Conservation (phyloP, 148 eudicot species). For the Amaranthus palmeri region DNA sequence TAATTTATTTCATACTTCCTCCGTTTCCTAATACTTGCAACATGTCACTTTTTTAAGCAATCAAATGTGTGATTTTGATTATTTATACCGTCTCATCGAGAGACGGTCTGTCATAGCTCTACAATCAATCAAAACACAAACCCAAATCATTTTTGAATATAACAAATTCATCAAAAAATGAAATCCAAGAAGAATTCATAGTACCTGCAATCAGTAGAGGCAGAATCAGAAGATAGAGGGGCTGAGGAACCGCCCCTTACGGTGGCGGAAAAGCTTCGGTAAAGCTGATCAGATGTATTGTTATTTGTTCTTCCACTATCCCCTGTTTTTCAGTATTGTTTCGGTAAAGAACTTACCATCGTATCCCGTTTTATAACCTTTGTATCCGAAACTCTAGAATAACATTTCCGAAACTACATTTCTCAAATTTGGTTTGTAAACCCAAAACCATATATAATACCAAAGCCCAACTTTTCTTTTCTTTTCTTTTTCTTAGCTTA, state of each 20-base stretch:
- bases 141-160: slow-evolving; percentile 4
- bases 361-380: too few species aligned
- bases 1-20: too few species aligned
- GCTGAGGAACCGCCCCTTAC: slow-evolving; percentile 35
- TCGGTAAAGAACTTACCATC: too few species aligned
- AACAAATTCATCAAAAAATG: neutral
- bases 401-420: too few species aligned
- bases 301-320: slow-evolving; percentile 44
- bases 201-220: slow-evolving; percentile 48
- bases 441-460: slow-evolving; percentile 4
- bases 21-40: too few species aligned
- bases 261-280: slow-evolving; percentile 19
- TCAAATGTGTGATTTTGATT: too few species aligned
- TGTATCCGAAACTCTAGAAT: too few species aligned
- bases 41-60: too few species aligned
- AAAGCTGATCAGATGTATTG: slow-evolving; percentile 33
- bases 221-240: slow-evolving; percentile 35
- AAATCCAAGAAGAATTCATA: slow-evolving; percentile 5
- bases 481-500: neutral
- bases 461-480: slow-evolving; percentile 1
- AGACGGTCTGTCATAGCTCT: too few species aligned
- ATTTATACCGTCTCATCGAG: too few species aligned
- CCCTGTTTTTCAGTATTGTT: slow-evolving; percentile 46
- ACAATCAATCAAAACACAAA: slow-evolving; percentile 8
- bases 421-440: too few species aligned